Evolutionary conservation across 2,329 filamentous ascomycete species (phyloP), one percentile per base, ranked within the genome.

Genomic region (Alternaria sp.): DNA sequence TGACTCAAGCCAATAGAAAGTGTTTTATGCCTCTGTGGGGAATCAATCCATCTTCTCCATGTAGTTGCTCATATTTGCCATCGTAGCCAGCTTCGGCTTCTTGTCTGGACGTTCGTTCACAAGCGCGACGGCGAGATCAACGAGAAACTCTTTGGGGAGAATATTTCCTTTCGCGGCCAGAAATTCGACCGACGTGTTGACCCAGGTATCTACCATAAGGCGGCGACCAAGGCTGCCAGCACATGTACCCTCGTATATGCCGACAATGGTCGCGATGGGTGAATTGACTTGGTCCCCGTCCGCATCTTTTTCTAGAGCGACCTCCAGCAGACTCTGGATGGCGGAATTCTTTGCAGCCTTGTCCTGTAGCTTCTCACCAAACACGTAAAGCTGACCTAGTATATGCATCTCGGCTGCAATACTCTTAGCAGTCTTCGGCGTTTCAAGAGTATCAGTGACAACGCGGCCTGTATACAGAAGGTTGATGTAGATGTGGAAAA

Each of bases 11-110:
- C 2, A 6, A 1, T 1, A 6, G 30, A 3, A 32, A 8, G 32
- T 36, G 15, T 5, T 36, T 36, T 1, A 0, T 36, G 32, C 32
- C 15, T 3, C 2, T 0, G 32, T 36, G 2, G 15, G 1, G 15
- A 36, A n/a, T 36, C 32, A 36, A 9, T 36, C 32, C 32, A 36
- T n/a, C 15, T 36, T 3, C 7, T 36, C 32, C 15, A 36, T 4
- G 32, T 36, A 36, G 7, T n/a, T 3, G 32, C 32, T 36, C 0
- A n/a, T 9, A 0, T 36, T 36, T n/a, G 6, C 32, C 32, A 36
- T n/a, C 32, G 32, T 8, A n/a, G 15, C 32, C 32, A 2, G 32
- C 15, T 4, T 36, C 15, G 6, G 6, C 15, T 2, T 36, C 1
- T 36, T 9, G 13, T 9, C 15, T 36, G 6, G 32, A 8, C 4